A percentile compares a stretch with the other conserved stretches of the same genome.
These are phyloP conservation scores for Phylloporus rhodoxanthus DNA, from an alignment of 768 basidiomycete genomes.

Conservation along the genomic window DNA sequence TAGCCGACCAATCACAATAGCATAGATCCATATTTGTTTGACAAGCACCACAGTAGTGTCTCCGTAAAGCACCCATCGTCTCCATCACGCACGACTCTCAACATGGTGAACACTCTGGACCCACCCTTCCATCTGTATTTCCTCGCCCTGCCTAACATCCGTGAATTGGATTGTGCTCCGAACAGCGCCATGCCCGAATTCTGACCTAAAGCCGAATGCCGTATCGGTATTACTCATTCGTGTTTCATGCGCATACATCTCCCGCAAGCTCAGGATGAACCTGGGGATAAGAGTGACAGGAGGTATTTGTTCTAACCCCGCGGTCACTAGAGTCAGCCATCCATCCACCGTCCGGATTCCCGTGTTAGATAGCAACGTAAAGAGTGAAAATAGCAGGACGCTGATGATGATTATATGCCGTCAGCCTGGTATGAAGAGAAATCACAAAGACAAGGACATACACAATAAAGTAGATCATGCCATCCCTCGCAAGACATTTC, in stretches of 20 bases:
- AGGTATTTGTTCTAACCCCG: not conserved
- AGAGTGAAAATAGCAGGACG: not conserved
- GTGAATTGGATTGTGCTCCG: not conserved
- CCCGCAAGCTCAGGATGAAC: no score
- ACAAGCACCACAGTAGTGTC: no score
- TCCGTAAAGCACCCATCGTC: no score
- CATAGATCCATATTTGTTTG: no score
- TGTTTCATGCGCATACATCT: no score
- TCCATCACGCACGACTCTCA: no score
- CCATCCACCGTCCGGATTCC: not conserved
- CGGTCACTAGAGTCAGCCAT: not conserved
- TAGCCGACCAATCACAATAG: no score
- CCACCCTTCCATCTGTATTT: not conserved
- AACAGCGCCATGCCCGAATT: not conserved
- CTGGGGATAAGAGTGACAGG: not conserved
- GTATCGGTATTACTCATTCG: no score
- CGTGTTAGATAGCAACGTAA: not conserved
- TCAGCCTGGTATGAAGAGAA: not conserved
- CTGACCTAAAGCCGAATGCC: not conserved
- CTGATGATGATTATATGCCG: not conserved
- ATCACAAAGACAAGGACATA: not conserved
- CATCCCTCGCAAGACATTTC: no score
- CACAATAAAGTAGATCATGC: no score
- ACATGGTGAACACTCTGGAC: no score
- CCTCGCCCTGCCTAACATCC: not conserved